Percentiles rank a stretch among this genome's conserved stretches.
These are phyloP conservation scores for Penicillium bovifimosum DNA, from an alignment of 495 filamentous ascomycete genomes.

Conservation along the genomic window DNA sequence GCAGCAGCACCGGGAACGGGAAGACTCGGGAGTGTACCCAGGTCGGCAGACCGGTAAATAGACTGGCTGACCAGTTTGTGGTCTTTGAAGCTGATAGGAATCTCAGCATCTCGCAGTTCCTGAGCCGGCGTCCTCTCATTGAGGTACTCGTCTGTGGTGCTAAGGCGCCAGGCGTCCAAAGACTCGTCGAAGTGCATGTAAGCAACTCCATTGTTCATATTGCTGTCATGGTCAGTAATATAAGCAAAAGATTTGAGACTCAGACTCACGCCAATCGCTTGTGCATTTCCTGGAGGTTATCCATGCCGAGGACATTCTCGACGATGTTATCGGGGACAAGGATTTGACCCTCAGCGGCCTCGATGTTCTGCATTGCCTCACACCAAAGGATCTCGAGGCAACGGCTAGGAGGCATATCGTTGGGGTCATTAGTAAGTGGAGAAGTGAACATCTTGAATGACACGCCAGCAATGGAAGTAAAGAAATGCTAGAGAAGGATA, in stretches of 20 bases:
- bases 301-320: background rate
- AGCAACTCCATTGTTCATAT: background rate
- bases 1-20: constrained; percentile 15
- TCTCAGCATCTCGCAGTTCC: background rate
- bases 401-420: background rate
- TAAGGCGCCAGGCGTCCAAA: background rate
- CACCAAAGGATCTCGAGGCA: background rate
- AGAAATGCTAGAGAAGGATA: background rate
- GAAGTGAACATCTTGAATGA: background rate
- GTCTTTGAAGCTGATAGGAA: background rate
- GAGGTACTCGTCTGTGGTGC: background rate
- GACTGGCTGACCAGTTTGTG: background rate
- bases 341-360: background rate
- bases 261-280: background rate
- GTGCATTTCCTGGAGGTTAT: background rate
- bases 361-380: background rate
- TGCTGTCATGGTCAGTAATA: background rate
- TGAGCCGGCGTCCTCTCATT: background rate
- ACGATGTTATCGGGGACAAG: background rate
- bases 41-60: background rate
- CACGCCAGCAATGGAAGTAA: background rate
- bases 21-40: background rate
- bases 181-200: background rate
- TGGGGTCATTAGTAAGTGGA: background rate
- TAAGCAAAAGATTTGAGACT: background rate